Evolutionary conservation across 805 yeast species (phyloP).

Genomic region (Candida hungchunana): DNA sequence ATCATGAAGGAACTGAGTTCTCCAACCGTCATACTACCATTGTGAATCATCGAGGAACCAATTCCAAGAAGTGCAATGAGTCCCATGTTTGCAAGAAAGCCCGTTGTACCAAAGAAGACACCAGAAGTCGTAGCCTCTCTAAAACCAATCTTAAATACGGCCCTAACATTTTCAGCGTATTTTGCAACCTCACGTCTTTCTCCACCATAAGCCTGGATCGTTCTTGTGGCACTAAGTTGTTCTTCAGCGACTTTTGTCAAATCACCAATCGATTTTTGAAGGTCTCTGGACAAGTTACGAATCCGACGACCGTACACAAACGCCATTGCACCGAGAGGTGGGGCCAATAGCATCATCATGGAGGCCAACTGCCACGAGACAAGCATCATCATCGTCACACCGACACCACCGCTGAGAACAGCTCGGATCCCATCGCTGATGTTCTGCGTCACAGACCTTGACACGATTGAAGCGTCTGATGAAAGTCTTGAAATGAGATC

Average conservation of each 20-base stretch:
- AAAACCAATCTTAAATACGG: constrained; percentile 62
- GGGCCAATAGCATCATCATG: constrained; percentile 74
- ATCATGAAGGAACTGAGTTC: constrained; percentile 89
- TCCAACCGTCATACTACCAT: constrained; percentile 77
- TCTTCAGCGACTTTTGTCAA: constrained; percentile 91
- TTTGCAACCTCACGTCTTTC: constrained; percentile 73
- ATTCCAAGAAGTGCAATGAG: constrained; percentile 70
- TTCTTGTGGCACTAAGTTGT: constrained; percentile 76
- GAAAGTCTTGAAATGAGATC: constrained; percentile 86
- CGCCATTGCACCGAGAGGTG: constrained; percentile 79
- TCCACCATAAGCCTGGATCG: constrained; percentile 88
- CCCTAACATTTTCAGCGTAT: constrained; percentile 67
- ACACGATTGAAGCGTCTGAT: constrained; percentile 83
- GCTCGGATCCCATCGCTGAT: constrained; percentile 91
- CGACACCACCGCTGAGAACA: constrained; percentile 75
- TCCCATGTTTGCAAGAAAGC: constrained; percentile 78
- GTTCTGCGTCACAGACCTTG: constrained; percentile 82
- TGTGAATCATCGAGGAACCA: constrained; percentile 78
- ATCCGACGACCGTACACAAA: constrained; percentile 78
- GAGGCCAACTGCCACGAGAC: constrained; percentile 81
- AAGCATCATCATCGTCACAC: constrained; percentile 85
- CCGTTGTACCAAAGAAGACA: constrained; percentile 70
- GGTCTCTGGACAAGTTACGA: constrained; percentile 63
- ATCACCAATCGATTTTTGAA: constrained; percentile 81
- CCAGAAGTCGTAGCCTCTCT: constrained; percentile 80